These are phyloP conservation scores for Backusella westeae DNA, from an alignment of 192 early-diverging fungal species.

Conservation along the genomic window DNA sequence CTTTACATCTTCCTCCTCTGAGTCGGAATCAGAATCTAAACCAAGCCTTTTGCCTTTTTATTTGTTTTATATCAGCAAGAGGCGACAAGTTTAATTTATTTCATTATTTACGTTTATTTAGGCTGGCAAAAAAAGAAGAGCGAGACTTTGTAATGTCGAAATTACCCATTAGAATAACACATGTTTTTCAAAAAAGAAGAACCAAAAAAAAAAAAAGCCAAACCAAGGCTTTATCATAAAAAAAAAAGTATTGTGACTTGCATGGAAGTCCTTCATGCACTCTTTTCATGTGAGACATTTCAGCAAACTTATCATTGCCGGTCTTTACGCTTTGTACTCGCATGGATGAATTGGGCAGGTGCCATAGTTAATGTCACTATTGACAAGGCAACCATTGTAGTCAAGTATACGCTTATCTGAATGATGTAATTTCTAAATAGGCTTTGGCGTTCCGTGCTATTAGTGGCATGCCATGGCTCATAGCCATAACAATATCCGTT, in stretches of 20 bases:
- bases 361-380: too few species aligned
- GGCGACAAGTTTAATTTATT: background rate
- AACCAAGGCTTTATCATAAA: background rate
- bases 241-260: background rate
- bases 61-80: background rate
- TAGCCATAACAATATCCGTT: too few species aligned
- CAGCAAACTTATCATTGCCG: too few species aligned
- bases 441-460: too few species aligned
- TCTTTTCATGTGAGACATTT: too few species aligned
- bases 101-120: conserved; percentile 14
- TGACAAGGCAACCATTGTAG: too few species aligned
- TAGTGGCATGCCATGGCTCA: too few species aligned
- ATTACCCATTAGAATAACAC: conserved; percentile 13
- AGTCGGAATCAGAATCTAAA: background rate
- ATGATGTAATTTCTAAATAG: too few species aligned
- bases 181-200: background rate
- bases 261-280: background rate
- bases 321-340: too few species aligned
- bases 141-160: conserved; percentile 22
- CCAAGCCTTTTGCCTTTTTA: background rate
- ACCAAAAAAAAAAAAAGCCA: background rate
- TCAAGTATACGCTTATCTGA: too few species aligned
- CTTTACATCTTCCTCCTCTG: background rate
- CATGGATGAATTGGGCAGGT: too few species aligned
- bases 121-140: background rate